Evolutionary conservation across 768 basidiomycete species (phyloP), one percentile per base, ranked within the genome.

Genomic region (Coprinopsis cinerea): DNA sequence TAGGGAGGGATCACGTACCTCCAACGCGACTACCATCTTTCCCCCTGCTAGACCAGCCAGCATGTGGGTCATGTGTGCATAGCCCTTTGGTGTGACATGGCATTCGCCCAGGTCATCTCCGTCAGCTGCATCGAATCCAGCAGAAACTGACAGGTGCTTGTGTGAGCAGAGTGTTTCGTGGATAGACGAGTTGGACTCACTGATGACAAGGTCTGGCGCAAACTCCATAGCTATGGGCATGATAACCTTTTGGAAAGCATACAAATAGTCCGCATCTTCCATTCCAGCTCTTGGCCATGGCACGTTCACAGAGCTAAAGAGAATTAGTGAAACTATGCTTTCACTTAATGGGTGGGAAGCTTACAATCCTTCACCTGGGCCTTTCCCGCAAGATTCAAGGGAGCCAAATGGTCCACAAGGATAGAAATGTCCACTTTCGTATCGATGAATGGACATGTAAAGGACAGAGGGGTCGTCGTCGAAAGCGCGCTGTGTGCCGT

Each of bases 21-120:
- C 96, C 35, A 99, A 78, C 1, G 92, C 94, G 25, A 95, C 92
- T 10, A 95, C 90, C 14, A 99, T 59, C 58, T 83, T 88, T 2
- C 96, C 96, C 6, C 81, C 79, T 20, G 95, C 95, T 15, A 99
- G 73, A 18, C 86, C 82, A 34, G 83, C 79, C 7, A 99, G 75
- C 92, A 99, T 95, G 61, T 97, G 89, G 4, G 96, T 96, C 94
- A 99, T 98, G 59, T 98, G 96, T 0, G 92, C 92, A 64, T 92
- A 99, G 3, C 94, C 96, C 15, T 83, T 78, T 0, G 96, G 96
- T 3, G 89, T 78, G 52, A 99, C 94, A 56, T 82, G 73, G 59
- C 94, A 97, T 67, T 86, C 87, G 28, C 96, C 96, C 3, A 99
- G 76, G 30, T 83, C 81, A 59, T 99, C 96, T 2, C 96, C 96